Evolutionary conservation across 495 filamentous ascomycete species (phyloP).

Genomic region (Aspergillus campestris): DNA sequence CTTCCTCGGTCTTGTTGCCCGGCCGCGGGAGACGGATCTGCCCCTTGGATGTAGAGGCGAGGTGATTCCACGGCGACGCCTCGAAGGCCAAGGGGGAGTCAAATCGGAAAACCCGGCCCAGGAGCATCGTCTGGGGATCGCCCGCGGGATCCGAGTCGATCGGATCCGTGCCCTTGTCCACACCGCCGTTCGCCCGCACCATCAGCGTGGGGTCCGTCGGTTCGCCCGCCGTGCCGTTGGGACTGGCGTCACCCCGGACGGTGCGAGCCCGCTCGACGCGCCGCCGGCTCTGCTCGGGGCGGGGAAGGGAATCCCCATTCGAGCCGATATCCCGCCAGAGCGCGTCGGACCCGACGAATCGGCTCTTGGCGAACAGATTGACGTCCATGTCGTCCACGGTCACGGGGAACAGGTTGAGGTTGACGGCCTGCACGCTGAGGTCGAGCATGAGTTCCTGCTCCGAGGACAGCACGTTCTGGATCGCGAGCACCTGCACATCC

Average conservation of each 20-base stretch:
- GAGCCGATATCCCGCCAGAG: conserved; percentile 56
- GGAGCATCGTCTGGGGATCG: conserved; percentile 73
- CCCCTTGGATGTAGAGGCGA: conserved; percentile 59
- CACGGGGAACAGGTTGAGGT: conserved; percentile 85
- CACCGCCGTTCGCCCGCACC: conserved; percentile 22
- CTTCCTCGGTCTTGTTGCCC: conserved; percentile 80
- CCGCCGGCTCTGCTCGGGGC: conserved; percentile 27
- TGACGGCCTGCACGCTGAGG: conserved; percentile 75
- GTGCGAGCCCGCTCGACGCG: conserved; percentile 25
- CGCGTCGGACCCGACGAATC: conserved; percentile 69
- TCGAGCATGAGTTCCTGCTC: conserved; percentile 96
- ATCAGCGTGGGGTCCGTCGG: conserved; percentile 6
- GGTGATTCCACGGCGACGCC: conserved; percentile 68
- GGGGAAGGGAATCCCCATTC: conserved; percentile 23
- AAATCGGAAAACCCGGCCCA: conserved; percentile 79
- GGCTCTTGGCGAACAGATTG: conserved; percentile 88
- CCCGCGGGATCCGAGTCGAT: conserved; percentile 52
- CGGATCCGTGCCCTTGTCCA: conserved; percentile 67
- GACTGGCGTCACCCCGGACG: conserved; percentile 13
- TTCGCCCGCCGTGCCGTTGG: conserved; percentile 18
- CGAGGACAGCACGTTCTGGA: conserved; percentile 84
- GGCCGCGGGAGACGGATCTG: conserved; percentile 74
- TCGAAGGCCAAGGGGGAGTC: conserved; percentile 84
- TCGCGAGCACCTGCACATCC: conserved; percentile 63
- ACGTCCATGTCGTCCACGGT: conserved; percentile 77